Conservation (phyloP, 768 basidiomycete species). For the Boletus sp. region DNA sequence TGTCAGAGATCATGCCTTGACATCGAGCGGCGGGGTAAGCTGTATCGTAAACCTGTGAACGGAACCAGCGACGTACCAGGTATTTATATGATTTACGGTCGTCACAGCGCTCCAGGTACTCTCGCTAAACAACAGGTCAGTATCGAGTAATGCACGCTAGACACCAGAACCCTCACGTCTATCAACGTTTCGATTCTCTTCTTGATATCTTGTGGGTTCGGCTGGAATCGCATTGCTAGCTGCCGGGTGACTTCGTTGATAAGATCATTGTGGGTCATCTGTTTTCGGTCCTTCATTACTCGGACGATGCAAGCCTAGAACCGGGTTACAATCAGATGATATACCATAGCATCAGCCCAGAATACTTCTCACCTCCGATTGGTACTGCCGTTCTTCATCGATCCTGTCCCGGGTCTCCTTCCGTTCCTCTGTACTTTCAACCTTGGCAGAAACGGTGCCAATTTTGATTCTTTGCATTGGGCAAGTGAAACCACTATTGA, state of each 20-base stretch:
- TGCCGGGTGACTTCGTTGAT: constrained; percentile 90
- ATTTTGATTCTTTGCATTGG: constrained; percentile 91
- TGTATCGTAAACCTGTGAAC: background rate
- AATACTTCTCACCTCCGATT: constrained; percentile 69
- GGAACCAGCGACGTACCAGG: constrained; percentile 38
- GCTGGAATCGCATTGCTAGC: constrained; percentile 79
- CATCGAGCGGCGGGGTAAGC: background rate
- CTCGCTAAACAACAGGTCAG: constrained; percentile 53
- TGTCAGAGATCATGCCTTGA: constrained; percentile 26
- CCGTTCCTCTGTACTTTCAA: constrained; percentile 84
- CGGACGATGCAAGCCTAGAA: constrained; percentile 94
- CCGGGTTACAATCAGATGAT: background rate
- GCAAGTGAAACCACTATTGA: constrained; percentile 81
- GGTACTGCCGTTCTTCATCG: constrained; percentile 87
- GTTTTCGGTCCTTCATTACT: constrained; percentile 95
- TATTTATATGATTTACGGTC: constrained; percentile 90
- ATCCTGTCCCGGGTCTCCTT: constrained; percentile 88
- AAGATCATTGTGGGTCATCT: constrained; percentile 84
- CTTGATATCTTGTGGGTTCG: constrained; percentile 86
- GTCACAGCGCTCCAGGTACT: constrained; percentile 89
- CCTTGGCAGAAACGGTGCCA: constrained; percentile 80
- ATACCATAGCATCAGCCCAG: background rate
- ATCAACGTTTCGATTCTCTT: constrained; percentile 91
- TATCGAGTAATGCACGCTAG: background rate
- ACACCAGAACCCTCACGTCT: constrained; percentile 55